Evolutionary conservation across 768 basidiomycete species (phyloP).

Genomic region (Galerina sulciceps): DNA sequence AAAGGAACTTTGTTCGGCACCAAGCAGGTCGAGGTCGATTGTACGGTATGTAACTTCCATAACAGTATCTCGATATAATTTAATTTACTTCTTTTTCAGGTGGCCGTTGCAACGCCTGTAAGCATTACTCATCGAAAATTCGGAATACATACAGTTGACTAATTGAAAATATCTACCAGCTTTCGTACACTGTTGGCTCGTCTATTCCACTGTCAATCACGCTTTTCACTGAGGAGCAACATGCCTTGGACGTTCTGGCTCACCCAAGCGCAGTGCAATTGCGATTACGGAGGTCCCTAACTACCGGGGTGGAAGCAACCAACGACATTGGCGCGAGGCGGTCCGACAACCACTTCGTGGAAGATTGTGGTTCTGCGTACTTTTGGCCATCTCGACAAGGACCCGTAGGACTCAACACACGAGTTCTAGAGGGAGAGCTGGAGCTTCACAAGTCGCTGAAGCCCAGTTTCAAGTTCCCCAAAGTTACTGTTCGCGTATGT

Average conservation of each 20-base stretch:
- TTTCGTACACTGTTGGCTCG: conserved; percentile 53
- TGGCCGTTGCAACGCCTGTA: conserved; percentile 53
- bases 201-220: conserved; percentile 55
- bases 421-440: conserved; percentile 54
- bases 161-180: conserved; percentile 28
- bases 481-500: conserved; percentile 52
- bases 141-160: neutral
- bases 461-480: conserved; percentile 42
- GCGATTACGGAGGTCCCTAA: conserved; percentile 49
- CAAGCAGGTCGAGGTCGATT: conserved; percentile 35
- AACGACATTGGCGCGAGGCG: conserved; percentile 38
- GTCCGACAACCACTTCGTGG: conserved; percentile 51
- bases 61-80: neutral
- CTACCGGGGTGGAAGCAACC: conserved; percentile 52
- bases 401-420: conserved; percentile 30
- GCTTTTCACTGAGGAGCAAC: conserved; percentile 44
- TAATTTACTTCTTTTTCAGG: conserved; percentile 28
- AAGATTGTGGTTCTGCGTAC: conserved; percentile 45
- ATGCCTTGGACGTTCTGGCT: conserved; percentile 55
- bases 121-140: neutral
- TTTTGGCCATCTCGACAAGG: conserved; percentile 52
- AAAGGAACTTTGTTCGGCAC: conserved; percentile 38
- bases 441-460: conserved; percentile 48
- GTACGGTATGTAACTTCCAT: conserved; percentile 29
- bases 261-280: conserved; percentile 42